Base-by-base conservation (phyloP, 352 stramenopile species). In the Pythium plurisporium region DNA sequence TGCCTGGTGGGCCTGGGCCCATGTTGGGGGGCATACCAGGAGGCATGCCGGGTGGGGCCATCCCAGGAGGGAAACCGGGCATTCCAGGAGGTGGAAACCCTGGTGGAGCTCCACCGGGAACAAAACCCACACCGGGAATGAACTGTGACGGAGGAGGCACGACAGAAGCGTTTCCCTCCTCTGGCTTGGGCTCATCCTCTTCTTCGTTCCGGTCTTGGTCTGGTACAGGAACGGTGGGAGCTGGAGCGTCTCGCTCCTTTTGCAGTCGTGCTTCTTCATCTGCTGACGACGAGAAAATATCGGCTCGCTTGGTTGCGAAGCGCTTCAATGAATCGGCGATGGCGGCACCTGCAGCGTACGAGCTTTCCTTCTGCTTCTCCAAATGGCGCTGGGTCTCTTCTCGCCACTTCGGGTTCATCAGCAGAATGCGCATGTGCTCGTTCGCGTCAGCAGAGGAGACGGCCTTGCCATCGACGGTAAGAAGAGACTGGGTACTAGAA, bases 391-490 rank as follows among this genome's bases (percentile, higher is more conserved):
- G 86, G 12, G 84, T 87, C 83, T 99, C 93, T 64, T 99, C 95
- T 31, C 92, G 82, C 95, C 96, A 99, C 64, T 98, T 98, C 2
- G 97, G 97, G 71, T 99, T 98, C 64, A 99, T 87, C 25, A 99
- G 70, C 65, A 99, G 77, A 70, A 99, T 99, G 12, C 97, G 89
- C 96, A 99, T 98, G 73, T 99, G 97, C 65, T 99, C 97, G n/a
- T 97, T 96, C 30, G 97, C 84, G 40, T 96, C 78, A 4, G 85
- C 70, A 12, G 82, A 80, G 0, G 74, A 77, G 5, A 99, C 74
- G 9, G 83, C 88, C 57, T 98, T 97, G 11, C 95, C 93, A 43
- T 93, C 85, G 11, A 93, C 82, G 17, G 68, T 92, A 26, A 92
- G 44, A 19, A 93, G 59, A 1, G 75, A 67, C 50, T 73, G 74